A percentile compares a stretch with the other conserved stretches of the same genome.
These are phyloP conservation scores for Medicago ruthenica DNA, from an alignment of 306 rosid genomes.

Conservation along the genomic window DNA sequence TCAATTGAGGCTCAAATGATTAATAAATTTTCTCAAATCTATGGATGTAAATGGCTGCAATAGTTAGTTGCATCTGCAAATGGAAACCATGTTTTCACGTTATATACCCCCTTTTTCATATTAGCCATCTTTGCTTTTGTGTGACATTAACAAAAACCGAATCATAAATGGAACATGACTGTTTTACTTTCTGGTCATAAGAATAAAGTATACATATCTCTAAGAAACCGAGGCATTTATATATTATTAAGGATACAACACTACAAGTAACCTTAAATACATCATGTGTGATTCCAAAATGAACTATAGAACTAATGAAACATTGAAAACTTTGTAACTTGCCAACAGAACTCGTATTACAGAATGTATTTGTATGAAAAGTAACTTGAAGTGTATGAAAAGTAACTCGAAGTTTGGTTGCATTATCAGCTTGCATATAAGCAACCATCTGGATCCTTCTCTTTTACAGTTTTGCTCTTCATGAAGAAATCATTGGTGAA, in stretches of 20 bases:
- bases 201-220: no score
- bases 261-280: constrained; percentile 1
- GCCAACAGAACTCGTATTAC: neutral
- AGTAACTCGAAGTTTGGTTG: constrained; percentile 10
- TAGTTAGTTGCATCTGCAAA: neutral
- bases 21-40: neutral
- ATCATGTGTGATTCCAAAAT: neutral
- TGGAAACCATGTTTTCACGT: neutral
- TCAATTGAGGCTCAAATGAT: neutral
- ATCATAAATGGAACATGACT: neutral
- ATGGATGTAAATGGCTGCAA: no score
- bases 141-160: neutral
- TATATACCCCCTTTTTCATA: no score
- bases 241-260: neutral
- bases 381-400: neutral
- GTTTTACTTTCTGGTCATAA: no score
- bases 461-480: constrained; percentile 1
- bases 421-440: neutral
- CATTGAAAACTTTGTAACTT: neutral
- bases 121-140: no score
- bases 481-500: constrained; percentile 1
- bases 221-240: neutral
- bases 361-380: constrained; percentile 16
- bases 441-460: constrained; percentile 16
- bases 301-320: neutral